A percentile compares a stretch with the other conserved stretches of the same genome.
Conservation (phyloP, 306 rosid species). For the Dryas alaskensis region DNA sequence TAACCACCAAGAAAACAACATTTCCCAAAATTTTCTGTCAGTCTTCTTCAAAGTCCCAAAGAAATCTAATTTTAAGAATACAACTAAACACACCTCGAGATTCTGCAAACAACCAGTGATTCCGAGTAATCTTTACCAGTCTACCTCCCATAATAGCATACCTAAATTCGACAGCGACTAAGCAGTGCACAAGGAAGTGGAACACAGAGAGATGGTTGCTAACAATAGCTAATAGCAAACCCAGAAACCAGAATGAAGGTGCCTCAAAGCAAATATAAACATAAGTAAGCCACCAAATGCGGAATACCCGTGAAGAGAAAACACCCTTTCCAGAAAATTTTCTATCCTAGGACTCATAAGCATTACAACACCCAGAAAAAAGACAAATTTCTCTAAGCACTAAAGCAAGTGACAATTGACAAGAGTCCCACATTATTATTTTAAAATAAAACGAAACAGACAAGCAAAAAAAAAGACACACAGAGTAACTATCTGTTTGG, state of each 20-base stretch:
- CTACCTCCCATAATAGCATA: background rate
- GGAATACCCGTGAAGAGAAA: conserved; percentile 6
- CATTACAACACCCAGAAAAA: conserved; percentile 7
- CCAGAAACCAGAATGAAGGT: background rate
- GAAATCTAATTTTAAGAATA: no score
- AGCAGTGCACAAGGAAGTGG: background rate
- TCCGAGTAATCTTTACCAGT: background rate
- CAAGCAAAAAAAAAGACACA: background rate
- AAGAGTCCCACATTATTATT: background rate
- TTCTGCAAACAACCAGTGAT: conserved; percentile 1
- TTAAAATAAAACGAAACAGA: background rate
- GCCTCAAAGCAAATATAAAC: background rate
- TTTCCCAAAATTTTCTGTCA: no score
- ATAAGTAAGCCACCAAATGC: background rate
- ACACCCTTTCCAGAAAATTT: conserved; percentile 8
- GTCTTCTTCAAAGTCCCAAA: background rate
- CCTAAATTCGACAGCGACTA: background rate
- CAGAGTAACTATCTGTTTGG: background rate
- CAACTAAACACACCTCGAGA: no score
- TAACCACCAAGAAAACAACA: no score
- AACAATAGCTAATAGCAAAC: background rate
- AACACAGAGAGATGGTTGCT: background rate
- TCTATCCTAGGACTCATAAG: background rate
- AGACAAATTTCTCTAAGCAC: background rate
- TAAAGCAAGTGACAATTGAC: background rate